Conservation (phyloP, 371 early-diverging fungal species). For the Mortierella sp. region DNA sequence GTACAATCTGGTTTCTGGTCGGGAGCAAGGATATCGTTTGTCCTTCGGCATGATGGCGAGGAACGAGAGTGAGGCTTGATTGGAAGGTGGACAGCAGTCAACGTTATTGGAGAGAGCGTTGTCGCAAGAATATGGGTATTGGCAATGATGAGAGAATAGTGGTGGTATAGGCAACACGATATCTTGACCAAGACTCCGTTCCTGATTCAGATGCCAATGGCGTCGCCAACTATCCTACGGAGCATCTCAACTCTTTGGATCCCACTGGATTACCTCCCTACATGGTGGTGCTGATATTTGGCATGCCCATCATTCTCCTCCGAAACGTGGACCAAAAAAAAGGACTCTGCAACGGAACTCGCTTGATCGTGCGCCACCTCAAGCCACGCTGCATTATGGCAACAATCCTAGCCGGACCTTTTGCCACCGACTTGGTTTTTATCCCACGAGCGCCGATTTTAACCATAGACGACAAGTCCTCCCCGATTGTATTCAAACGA, state of each 20-base stretch:
- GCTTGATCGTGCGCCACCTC: constrained; percentile 11
- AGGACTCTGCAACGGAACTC: constrained; percentile 44
- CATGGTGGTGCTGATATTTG: constrained; percentile 19
- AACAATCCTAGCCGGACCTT: background rate
- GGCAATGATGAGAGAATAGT: background rate
- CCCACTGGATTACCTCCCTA: constrained; percentile 1
- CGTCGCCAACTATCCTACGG: background rate
- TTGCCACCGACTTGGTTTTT: background rate
- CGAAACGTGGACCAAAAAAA: constrained; percentile 27
- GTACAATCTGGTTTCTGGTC: background rate
- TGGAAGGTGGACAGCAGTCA: background rate
- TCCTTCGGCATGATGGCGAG: background rate
- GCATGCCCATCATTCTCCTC: constrained; percentile 19
- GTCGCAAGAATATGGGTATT: background rate
- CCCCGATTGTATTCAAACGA: background rate
- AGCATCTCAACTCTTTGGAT: constrained; percentile 18
- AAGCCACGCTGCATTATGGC: constrained; percentile 1
- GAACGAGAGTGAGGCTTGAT: background rate
- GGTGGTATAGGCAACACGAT: background rate
- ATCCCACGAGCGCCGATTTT: constrained; percentile 14
- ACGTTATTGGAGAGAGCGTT: background rate
- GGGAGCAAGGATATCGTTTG: background rate
- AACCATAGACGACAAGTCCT: constrained; percentile 11
- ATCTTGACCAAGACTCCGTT: background rate
- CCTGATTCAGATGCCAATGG: background rate